These are phyloP conservation scores for Trametes maxima DNA, from an alignment of 768 basidiomycete species.

Conservation along the genomic window DNA sequence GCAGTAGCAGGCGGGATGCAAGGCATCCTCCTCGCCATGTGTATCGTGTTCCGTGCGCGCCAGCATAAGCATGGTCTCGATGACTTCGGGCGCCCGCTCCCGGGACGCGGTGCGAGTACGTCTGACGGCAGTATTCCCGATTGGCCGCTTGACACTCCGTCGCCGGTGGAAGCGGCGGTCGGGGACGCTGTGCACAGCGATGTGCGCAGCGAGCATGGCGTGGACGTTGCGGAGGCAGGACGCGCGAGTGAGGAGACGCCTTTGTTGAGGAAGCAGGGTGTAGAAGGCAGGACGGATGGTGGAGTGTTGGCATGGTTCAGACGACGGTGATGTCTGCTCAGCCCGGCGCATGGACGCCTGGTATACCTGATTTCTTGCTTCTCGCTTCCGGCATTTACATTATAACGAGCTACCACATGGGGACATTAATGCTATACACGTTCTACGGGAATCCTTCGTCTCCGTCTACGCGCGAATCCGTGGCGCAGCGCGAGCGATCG, in stretches of 20 bases:
- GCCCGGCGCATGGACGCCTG: not conserved
- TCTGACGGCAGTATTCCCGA: constrained; percentile 3
- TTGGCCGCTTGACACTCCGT: constrained; percentile 11
- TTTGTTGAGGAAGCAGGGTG: constrained; percentile 13
- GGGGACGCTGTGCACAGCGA: constrained; percentile 27
- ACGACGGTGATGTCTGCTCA: not conserved
- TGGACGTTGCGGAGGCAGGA: constrained; percentile 1
- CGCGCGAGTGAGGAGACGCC: constrained; percentile 17
- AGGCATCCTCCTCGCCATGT: constrained; percentile 78
- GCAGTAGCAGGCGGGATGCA: constrained; percentile 87
- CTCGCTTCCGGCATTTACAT: not conserved
- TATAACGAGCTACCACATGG: no score
- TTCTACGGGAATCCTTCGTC: no score
- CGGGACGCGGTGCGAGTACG: not conserved
- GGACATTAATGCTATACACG: no score
- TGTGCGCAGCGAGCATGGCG: constrained; percentile 21
- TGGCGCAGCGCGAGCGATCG: no score
- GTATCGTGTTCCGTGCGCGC: constrained; percentile 80
- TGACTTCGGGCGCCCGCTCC: constrained; percentile 78
- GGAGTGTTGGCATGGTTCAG: constrained; percentile 3
- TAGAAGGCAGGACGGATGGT: not conserved
- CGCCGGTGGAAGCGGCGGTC: constrained; percentile 18
- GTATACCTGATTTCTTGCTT: not conserved
- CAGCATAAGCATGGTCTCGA: constrained; percentile 78
- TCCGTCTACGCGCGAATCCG: no score